Base-by-base conservation (phyloP, 306 rosid genomes). In the Cercis canadensis region DNA sequence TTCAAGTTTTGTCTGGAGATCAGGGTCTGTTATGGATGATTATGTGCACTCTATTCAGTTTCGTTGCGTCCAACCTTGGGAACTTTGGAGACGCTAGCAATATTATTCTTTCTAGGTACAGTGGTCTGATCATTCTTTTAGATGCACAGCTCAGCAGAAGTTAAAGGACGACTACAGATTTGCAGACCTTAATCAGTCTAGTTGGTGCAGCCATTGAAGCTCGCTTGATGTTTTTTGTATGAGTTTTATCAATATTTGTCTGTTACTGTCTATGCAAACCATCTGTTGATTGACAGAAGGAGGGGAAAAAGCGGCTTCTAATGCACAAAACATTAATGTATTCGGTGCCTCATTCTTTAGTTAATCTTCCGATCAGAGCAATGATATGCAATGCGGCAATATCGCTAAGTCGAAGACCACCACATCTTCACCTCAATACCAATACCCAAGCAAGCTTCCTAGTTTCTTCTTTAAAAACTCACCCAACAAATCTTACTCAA, bases 121-220 rank as follows among this genome's bases (percentile, higher is more conserved):
- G 37, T 46, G 57, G 68, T 61, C 37, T 59, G 71, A 46, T 57
- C 65, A 75, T 72, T 79, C 82, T 83, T 76, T 72, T 69, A 50
- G 65, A 39, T 37, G 70, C 29, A 2, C 17, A 43, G 39, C 54
- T 57, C 45, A 62, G 58, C 66, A 34, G 70, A 62, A 66, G 24
- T 66, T 21, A 40, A 57, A 52, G 74, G 18, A 7, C 34, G 47
- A 45, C 34, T 36, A n/a, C n/a, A 11, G 57, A 69, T 69, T 51
- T 18, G 29, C 29, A 11, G 31, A 70, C 57, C 67, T 49, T 33
- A 16, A 5, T 49, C 59, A 49, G 4, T 46, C 52, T 24, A n/a
- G 29, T 24, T 24, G 29, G 29, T 24, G 18, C 46, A 14, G 61
- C 62, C 59, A 51, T 65, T 78, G 72, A 73, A 51, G 64, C 59